Evolutionary conservation across 495 filamentous ascomycete genomes (phyloP), one percentile per base, ranked within the genome.

Genomic region (Xylaria grammica): DNA sequence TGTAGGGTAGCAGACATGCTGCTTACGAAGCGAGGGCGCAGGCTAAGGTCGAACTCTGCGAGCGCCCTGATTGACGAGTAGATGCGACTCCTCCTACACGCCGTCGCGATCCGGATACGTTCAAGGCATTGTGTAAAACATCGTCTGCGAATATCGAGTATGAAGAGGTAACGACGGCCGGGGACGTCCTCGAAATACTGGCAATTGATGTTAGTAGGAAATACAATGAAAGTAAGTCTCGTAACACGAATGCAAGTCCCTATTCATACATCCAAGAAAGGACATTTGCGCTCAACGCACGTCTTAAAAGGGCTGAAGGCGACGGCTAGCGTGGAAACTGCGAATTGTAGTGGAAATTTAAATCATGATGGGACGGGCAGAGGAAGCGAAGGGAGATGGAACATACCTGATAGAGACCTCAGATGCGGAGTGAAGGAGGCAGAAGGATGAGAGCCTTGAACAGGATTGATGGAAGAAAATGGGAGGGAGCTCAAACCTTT

Each of bases 281-380:
- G 36, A 40, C 36, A 40, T 40, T 40, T 9, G 36, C 36, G 36
- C 36, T 40, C 36, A 40, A 11, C 3, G 36, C 36, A 40, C 36
- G 36, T 40, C 36, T 40, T 2, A 5, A 40, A 11, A 15, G 36
- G 36, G n/a, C n/a, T n/a, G 17, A 30, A 51, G 30, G 50, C 50
- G 50, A 53, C 50, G 50, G 50, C 50, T 53, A 53, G 50, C 50
- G 50, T 53, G 50, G 50, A 53, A 53, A 53, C 50, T 53, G 50
- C 50, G 50, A 53, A 53, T 53, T 20, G 40, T 42, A 11, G 11
- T 36, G 32, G 32, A 36, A 36, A 36, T 5, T 36, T 36, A 5
- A 36, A 36, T 36, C 32, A 36, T 36, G 32, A 36, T n/a, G n/a
- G n/a, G n/a, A n/a, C n/a, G n/a, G n/a, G n/a, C n/a, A n/a, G n/a